Conservation (phyloP, 106 monocot genomes). For the Agapanthus africanus region DNA sequence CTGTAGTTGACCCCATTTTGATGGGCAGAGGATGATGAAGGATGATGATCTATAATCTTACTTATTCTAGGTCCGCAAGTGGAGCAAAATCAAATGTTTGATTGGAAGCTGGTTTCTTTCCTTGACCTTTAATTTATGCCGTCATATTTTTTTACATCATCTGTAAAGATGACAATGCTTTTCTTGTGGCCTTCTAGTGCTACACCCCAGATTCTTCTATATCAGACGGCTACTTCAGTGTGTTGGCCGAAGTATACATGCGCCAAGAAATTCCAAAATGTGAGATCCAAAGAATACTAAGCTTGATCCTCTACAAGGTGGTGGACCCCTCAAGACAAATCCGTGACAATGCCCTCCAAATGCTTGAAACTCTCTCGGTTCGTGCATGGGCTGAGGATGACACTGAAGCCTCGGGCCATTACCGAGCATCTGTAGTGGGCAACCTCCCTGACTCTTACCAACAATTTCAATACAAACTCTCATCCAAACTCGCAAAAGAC, state of each 20-base stretch:
- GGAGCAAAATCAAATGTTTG: background rate
- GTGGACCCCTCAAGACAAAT: constrained; percentile 83
- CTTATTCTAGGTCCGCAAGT: background rate
- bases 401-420: constrained; percentile 49
- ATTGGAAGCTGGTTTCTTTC: background rate
- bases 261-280: constrained; percentile 86
- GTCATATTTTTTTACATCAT: background rate
- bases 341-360: constrained; percentile 93
- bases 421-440: constrained; percentile 92
- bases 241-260: constrained; percentile 98
- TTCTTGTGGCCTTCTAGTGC: constrained; percentile 37
- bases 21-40: background rate
- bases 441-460: constrained; percentile 99
- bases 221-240: constrained; percentile 93
- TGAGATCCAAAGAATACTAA: constrained; percentile 86
- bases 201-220: constrained; percentile 74
- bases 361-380: constrained; percentile 95
- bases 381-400: constrained; percentile 98
- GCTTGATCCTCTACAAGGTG: constrained; percentile 97
- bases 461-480: constrained; percentile 96
- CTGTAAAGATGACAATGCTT: background rate
- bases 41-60: constrained; percentile 1
- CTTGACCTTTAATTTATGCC: background rate
- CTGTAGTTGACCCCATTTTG: background rate
- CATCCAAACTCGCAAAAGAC: constrained; percentile 91